Base-by-base conservation (phyloP, 805 yeast species). In the Lipomyces orientalis region DNA sequence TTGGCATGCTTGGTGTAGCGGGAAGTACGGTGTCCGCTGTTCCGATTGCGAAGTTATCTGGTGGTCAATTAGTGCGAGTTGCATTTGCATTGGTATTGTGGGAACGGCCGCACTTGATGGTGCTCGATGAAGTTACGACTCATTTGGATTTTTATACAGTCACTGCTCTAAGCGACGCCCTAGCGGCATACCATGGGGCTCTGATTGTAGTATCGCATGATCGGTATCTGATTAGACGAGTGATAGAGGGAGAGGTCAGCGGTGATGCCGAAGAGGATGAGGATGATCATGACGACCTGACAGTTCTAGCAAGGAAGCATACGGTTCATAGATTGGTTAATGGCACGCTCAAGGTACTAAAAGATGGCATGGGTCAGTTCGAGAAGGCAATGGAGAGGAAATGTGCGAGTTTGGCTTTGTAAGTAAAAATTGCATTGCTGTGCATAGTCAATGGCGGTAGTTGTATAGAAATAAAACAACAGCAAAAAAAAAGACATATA, bases 171-270 rank as follows among this genome's bases (percentile, higher is more conserved):
- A 29, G 31, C 16, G n/a, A 35, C 9, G 60, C 60, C 19, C 60
- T 57, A 19, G 29, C 12, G 33, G 22, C n/a, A 2, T 57, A 35
- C 19, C 16, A 57, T 16, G 60, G 60, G 7, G 60, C 60, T 9
- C n/a, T 57, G n/a, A 34, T 57, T n/a, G 12, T 57, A 12, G 51
- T 34, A n/a, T 33, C 60, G 37, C 60, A 57, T 34, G 60, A 57
- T 43, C 46, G 60, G 46, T 34, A 57, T 49, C 35, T 57, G 14
- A 34, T 57, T 14, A 29, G 60, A 33, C n/a, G 25, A 19, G 51
- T 57, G 29, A 34, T 57, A 34, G 60, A 57, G 29, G 55, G 55
- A 4, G 25, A 16, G n/a, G n/a, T 29, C 33, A 29, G 33, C 33
- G 51, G 22, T 10, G n/a, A n/a, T 12, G 60, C 7, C 10, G 60